Evolutionary conservation across 495 filamentous ascomycete species (phyloP).

Genomic region (Neurospora sp.): DNA sequence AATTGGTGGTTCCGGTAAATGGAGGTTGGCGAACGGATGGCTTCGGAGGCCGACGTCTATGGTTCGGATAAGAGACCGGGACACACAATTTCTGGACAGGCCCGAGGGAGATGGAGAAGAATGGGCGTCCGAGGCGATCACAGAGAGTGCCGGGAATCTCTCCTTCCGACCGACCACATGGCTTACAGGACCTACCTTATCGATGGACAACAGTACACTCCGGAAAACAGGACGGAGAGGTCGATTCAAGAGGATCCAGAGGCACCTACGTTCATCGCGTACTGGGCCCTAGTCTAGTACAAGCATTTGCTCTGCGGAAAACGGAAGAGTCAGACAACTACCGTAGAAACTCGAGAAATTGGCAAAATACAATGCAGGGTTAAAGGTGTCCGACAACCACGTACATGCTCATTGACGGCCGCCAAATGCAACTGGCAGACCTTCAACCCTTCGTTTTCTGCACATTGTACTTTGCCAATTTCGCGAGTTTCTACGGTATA

Average conservation of each 20-base stretch:
- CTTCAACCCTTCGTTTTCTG: too few relatives aligned
- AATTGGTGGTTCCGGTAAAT: slow-evolving; percentile 82
- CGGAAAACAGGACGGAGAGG: not conserved
- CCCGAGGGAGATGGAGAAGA: not conserved
- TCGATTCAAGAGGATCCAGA: not conserved
- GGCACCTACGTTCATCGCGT: not conserved
- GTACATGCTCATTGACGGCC: too few relatives aligned
- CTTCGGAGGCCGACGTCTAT: not conserved
- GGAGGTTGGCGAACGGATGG: not conserved
- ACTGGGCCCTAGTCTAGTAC: not conserved
- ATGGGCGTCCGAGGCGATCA: not conserved
- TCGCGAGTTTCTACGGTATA: too few relatives aligned
- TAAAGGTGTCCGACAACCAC: too few relatives aligned
- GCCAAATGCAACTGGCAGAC: too few relatives aligned
- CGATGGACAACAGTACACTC: not conserved
- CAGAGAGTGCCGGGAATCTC: not conserved
- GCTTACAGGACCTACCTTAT: not conserved
- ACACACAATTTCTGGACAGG: too few relatives aligned
- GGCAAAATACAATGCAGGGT: too few relatives aligned
- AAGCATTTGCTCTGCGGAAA: not conserved
- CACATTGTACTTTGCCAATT: too few relatives aligned
- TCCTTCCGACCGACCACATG: not conserved
- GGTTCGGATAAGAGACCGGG: not conserved
- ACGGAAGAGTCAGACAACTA: not conserved
- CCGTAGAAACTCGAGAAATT: too few relatives aligned